Conservation (phyloP, 257 asterid genomes). For the Cruciata laevipes region DNA sequence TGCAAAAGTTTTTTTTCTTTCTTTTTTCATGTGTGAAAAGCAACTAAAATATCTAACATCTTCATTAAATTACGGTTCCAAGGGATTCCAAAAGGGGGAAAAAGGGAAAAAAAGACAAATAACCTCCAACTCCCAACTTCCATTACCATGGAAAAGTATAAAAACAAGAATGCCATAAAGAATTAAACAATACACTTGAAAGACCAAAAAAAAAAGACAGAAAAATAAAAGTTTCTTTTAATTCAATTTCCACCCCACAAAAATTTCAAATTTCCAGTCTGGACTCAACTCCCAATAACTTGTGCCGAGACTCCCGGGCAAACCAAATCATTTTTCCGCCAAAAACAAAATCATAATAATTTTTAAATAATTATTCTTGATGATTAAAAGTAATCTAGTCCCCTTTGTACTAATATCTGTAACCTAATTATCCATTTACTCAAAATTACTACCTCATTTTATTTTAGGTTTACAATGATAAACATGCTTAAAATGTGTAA, state of each 20-base stretch:
- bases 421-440: no score
- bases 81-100: not conserved
- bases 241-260: not conserved
- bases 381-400: no score
- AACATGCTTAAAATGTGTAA: no score
- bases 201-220: not conserved
- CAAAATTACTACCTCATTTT: no score
- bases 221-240: not conserved
- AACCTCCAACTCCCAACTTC: not conserved
- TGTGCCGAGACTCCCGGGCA: conserved; percentile 73
- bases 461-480: no score
- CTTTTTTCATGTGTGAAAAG: not conserved
- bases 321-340: conserved; percentile 24
- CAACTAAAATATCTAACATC: not conserved
- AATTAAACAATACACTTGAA: conserved; percentile 26
- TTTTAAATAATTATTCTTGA: no score
- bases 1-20: no score
- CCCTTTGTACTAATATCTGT: no score
- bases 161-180: not conserved
- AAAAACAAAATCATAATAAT: not conserved
- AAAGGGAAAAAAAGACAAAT: not conserved
- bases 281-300: conserved; percentile 28
- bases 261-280: conserved; percentile 17
- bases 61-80: not conserved
- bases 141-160: conserved; percentile 9